Conservation (phyloP, 83 land plant genomes). For the Picea engelmannii region DNA sequence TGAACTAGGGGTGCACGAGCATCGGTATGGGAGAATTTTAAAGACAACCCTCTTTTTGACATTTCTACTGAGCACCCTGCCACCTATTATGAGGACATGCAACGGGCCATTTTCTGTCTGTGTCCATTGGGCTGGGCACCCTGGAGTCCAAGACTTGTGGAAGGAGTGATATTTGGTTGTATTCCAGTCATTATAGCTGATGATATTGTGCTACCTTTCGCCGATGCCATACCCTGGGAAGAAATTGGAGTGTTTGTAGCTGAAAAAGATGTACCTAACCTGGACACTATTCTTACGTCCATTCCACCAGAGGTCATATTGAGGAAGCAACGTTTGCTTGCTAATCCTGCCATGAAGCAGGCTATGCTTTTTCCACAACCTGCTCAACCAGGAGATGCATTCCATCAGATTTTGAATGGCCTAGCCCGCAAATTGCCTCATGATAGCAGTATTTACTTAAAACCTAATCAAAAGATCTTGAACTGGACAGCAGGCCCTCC, state of each 20-base stretch:
- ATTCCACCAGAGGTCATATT: constrained; percentile 74
- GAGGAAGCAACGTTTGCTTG: constrained; percentile 79
- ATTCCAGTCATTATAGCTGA: constrained; percentile 88
- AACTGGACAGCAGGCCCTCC: constrained; percentile 85
- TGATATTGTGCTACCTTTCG: constrained; percentile 82
- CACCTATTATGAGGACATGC: constrained; percentile 90
- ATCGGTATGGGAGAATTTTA: constrained; percentile 90
- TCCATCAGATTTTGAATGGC: constrained; percentile 87
- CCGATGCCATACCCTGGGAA: constrained; percentile 92
- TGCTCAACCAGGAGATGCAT: constrained; percentile 86
- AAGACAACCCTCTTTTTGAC: constrained; percentile 84
- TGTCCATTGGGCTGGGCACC: constrained; percentile 94
- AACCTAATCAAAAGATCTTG: constrained; percentile 62
- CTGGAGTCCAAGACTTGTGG: constrained; percentile 87
- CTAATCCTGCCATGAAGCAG: constrained; percentile 88
- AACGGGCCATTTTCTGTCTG: constrained; percentile 77
- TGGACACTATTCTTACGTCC: constrained; percentile 80
- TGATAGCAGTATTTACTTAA: constrained; percentile 50
- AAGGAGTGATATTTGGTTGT: constrained; percentile 85
- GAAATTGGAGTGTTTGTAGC: constrained; percentile 82
- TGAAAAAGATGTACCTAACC: constrained; percentile 80
- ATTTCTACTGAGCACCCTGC: constrained; percentile 86
- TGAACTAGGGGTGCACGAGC: constrained; percentile 78
- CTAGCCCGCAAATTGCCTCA: constrained; percentile 83
- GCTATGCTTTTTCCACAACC: constrained; percentile 89